Evolutionary conservation across 2,329 filamentous ascomycete genomes (phyloP).

Genomic region (Cladosporium sp.): DNA sequence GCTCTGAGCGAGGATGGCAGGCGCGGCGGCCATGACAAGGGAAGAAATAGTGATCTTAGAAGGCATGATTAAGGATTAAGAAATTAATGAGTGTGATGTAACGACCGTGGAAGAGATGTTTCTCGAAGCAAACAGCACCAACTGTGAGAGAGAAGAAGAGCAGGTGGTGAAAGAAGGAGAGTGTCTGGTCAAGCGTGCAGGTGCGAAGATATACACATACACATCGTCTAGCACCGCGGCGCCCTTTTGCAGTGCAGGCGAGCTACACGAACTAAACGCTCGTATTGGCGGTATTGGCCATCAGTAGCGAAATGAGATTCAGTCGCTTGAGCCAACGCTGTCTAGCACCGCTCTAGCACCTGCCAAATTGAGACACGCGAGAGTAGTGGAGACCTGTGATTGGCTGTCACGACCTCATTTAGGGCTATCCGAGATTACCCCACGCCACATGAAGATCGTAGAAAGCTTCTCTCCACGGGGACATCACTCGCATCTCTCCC

Average conservation of each 20-base stretch:
- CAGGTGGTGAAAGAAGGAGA: background rate
- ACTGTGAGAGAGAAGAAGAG: background rate
- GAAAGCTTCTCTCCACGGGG: background rate
- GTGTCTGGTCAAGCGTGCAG: background rate
- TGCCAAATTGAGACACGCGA: background rate
- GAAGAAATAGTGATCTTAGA: constrained; percentile 20
- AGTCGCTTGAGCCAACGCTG: background rate
- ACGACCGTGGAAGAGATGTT: background rate
- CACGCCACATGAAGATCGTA: constrained; percentile 4
- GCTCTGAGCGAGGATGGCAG: constrained; percentile 18
- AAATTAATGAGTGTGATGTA: constrained; percentile 11
- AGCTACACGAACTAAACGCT: constrained; percentile 3
- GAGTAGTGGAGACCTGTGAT: background rate
- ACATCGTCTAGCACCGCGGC: background rate
- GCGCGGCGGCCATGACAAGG: constrained; percentile 20
- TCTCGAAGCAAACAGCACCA: background rate
- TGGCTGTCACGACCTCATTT: background rate
- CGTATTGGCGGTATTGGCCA: constrained; percentile 3
- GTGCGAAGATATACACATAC: background rate
- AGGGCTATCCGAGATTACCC: constrained; percentile 2
- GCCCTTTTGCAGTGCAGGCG: background rate
- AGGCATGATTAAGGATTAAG: constrained; percentile 5
- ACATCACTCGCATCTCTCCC: background rate
- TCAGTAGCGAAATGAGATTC: constrained; percentile 7
- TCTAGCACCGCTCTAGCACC: background rate